A percentile compares a stretch with the other conserved stretches of the same genome.
phyloP scores from a whole-genome alignment of 345 rosid species.

The Punica granatum region DNA sequence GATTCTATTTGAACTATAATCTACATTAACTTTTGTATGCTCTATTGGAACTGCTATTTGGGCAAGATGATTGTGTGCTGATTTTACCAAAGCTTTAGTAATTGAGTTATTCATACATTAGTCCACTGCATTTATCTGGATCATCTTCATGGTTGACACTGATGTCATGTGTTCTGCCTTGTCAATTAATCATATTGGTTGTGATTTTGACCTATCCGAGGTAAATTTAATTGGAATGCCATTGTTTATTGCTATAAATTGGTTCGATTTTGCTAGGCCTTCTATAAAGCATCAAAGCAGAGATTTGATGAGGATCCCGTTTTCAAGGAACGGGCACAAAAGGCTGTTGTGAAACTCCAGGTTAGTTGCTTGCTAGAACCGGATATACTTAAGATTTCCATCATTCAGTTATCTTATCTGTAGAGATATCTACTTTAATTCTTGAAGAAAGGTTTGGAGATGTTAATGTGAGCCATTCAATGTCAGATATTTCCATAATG shows the following conservation, averaged over 20 bases:
- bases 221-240: background rate
- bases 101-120: background rate
- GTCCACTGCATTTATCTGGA: background rate
- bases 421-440: background rate
- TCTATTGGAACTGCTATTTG: background rate
- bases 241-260: slow-evolving; percentile 17
- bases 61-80: background rate
- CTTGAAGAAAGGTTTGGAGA: background rate
- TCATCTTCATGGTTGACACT: background rate
- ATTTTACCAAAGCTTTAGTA: background rate
- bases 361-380: slow-evolving; percentile 22
- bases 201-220: background rate
- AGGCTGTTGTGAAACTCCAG: slow-evolving; percentile 93
- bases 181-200: background rate
- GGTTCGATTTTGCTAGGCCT: slow-evolving; percentile 33
- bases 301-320: slow-evolving; percentile 62
- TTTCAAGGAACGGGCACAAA: slow-evolving; percentile 87
- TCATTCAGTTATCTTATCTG: background rate
- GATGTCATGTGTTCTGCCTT: too few species aligned
- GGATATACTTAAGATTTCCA: background rate
- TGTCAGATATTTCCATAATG: background rate
- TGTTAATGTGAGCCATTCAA: background rate
- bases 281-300: slow-evolving; percentile 74
- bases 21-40: too few species aligned
- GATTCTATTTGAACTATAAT: too few species aligned